Evolutionary conservation across 192 early-diverging fungal genomes (phyloP).

Genomic region (Coemansia sp.): DNA sequence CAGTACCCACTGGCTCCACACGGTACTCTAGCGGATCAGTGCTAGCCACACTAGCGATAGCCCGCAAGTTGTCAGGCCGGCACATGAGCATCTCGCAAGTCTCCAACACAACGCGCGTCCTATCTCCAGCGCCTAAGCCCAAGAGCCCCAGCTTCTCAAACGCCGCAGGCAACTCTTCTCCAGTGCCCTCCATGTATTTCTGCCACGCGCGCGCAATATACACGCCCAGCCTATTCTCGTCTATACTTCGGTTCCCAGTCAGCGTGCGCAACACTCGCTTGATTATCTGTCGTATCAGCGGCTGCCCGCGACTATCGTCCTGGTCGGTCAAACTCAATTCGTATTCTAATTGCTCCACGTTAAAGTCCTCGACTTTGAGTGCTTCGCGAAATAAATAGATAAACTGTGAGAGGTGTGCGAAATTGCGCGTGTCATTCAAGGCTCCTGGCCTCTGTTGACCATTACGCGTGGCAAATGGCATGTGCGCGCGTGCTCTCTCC

Average conservation of each 20-base stretch:
- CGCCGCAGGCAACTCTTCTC: conserved; percentile 1
- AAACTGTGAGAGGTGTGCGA: conserved; percentile 40
- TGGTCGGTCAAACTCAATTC: conserved; percentile 20
- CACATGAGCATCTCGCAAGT: conserved; percentile 32
- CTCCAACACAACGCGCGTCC: conserved; percentile 23
- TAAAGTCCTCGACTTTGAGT: conserved; percentile 20
- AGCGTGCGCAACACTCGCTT: conserved; percentile 21
- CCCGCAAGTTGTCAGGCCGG: conserved; percentile 21
- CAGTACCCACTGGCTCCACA: conserved; percentile 17
- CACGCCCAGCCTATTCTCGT: conserved; percentile 12
- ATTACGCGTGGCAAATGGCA: conserved; percentile 26
- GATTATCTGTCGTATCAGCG: conserved; percentile 14
- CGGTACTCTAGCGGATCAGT: conserved; percentile 15
- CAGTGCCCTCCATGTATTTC: conserved; percentile 14
- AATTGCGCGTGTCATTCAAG: conserved; percentile 32
- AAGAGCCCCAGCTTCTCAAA: conserved; percentile 17
- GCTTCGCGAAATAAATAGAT: conserved; percentile 24
- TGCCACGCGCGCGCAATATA: conserved; percentile 29
- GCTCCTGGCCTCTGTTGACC: background rate
- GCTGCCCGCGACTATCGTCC: background rate
- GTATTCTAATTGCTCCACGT: conserved; percentile 23
- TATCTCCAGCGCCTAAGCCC: conserved; percentile 21
- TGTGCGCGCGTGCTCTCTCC: conserved; percentile 9
- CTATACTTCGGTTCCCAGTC: conserved; percentile 24
- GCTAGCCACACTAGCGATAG: background rate